Evolutionary conservation across 2,329 filamentous ascomycete genomes (phyloP), one percentile per base, ranked within the genome.

Genomic region (Periconia digitata): DNA sequence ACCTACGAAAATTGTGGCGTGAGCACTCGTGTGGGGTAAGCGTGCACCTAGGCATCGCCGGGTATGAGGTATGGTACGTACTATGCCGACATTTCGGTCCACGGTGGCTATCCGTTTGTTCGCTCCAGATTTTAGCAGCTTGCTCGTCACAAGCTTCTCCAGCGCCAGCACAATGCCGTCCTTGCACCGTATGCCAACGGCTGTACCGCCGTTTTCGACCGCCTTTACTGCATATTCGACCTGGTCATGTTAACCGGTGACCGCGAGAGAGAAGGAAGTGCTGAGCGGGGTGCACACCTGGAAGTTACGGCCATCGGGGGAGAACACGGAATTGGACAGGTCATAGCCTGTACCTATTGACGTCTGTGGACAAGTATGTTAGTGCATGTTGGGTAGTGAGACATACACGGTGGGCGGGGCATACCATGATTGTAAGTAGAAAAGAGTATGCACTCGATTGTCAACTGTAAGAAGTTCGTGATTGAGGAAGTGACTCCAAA

Each of bases 281-380:
- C 42, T 32, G 35, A n/a, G 18, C 35, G 15, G 18, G n/a, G 16
- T 15, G 21, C 47, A 54, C 71, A 95, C 90, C 77, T 99, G 94
- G 76, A 99, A 99, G 76, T 99, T 99, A 65, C 94, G 89, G 71
- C 94, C 94, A 78, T 99, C 94, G 60, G 94, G 94, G 41, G 94
- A 97, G 82, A 97, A 99, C 80, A 97, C 95, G 70, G 94, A 97
- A 84, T 99, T 99, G 73, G 90, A 90, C 67, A 99, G 87, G 85
- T 99, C 94, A 79, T 99, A 99, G 71, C 94, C 94, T 68, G 94
- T 99, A 72, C 94, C 94, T 88, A 99, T 99, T 71, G 94, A 99
- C 70, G 94, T 99, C 94, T 99, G 46, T 39, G 29, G 42, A 20
- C 20, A 55, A 54, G n/a, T n/a, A 47, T 54, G 51, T 67, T 47